These are phyloP conservation scores for Penstemon newberryi DNA, from an alignment of 257 asterid genomes.

Conservation along the genomic window DNA sequence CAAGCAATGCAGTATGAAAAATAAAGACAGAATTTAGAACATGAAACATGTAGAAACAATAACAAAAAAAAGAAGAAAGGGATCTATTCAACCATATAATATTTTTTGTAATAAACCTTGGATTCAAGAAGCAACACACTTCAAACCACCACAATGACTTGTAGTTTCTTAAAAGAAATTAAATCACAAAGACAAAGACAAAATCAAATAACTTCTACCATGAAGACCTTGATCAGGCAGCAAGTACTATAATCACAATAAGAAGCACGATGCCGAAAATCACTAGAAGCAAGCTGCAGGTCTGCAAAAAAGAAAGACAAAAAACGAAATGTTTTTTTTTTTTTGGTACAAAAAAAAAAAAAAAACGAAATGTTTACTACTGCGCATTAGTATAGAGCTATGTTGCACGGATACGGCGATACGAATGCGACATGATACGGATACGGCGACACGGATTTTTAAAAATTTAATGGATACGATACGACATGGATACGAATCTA, in stretches of 20 bases:
- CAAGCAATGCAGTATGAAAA: constrained; percentile 21
- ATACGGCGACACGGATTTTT: too few relatives aligned
- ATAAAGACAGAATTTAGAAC: constrained; percentile 30
- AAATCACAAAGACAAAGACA: constrained; percentile 23
- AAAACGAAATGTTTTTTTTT: neutral
- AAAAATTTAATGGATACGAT: too few relatives aligned
- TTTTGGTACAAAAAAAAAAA: constrained; percentile 26
- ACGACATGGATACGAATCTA: too few relatives aligned
- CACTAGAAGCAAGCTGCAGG: constrained; percentile 72
- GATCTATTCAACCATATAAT: constrained; percentile 24
- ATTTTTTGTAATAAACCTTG: constrained; percentile 8
- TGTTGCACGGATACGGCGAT: too few relatives aligned
- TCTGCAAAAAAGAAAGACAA: constrained; percentile 41
- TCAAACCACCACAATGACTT: constrained; percentile 23
- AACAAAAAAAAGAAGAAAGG: constrained; percentile 10
- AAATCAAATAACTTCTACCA: constrained; percentile 1
- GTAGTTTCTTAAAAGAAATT: constrained; percentile 9
- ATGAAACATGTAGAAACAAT: constrained; percentile 14
- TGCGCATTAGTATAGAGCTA: neutral
- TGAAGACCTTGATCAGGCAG: constrained; percentile 40
- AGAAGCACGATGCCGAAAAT: constrained; percentile 78
- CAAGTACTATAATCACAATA: constrained; percentile 71
- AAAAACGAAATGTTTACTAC: neutral
- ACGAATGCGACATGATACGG: too few relatives aligned
- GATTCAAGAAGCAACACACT: constrained; percentile 30